Evolutionary conservation across 2,329 filamentous ascomycete genomes (phyloP).

Genomic region (Setomelanomma holmii): DNA sequence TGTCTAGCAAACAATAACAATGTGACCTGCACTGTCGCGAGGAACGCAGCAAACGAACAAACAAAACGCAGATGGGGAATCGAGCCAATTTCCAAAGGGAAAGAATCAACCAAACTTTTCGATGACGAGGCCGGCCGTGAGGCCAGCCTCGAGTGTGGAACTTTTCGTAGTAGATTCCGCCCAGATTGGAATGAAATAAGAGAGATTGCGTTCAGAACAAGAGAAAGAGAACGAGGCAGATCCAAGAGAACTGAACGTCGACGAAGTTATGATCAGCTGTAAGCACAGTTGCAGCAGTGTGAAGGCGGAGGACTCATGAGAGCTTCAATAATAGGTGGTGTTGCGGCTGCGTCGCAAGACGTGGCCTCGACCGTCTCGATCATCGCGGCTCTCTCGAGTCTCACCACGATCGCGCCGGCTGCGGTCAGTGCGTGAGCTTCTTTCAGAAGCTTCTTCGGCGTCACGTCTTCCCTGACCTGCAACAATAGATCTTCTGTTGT

Average conservation of each 20-base stretch:
- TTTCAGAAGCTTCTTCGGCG: constrained; percentile 38
- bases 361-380: constrained; percentile 26
- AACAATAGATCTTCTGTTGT: constrained; percentile 25
- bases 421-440: constrained; percentile 35
- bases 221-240: constrained; percentile 6
- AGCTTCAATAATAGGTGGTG: constrained; percentile 26
- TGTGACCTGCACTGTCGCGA: constrained; percentile 44
- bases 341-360: constrained; percentile 29
- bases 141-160: constrained; percentile 17
- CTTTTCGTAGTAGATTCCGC: constrained; percentile 23
- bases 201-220: constrained; percentile 4
- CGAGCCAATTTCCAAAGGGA: constrained; percentile 22
- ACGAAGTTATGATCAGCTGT: constrained; percentile 1
- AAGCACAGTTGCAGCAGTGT: not conserved
- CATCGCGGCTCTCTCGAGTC: constrained; percentile 16
- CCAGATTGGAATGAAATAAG: constrained; percentile 10
- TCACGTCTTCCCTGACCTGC: constrained; percentile 32
- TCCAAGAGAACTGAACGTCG: constrained; percentile 17
- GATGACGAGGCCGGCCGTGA: constrained; percentile 2
- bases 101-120: constrained; percentile 27
- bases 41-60: constrained; percentile 36
- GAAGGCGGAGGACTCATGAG: not conserved
- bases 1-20: constrained; percentile 47
- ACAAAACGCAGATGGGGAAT: constrained; percentile 31
- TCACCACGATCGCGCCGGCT: constrained; percentile 30